A percentile compares a stretch with the other conserved stretches of the same genome.
phyloP scores from a whole-genome alignment of 805 yeast species.

The Yamadazyma philogaea region DNA sequence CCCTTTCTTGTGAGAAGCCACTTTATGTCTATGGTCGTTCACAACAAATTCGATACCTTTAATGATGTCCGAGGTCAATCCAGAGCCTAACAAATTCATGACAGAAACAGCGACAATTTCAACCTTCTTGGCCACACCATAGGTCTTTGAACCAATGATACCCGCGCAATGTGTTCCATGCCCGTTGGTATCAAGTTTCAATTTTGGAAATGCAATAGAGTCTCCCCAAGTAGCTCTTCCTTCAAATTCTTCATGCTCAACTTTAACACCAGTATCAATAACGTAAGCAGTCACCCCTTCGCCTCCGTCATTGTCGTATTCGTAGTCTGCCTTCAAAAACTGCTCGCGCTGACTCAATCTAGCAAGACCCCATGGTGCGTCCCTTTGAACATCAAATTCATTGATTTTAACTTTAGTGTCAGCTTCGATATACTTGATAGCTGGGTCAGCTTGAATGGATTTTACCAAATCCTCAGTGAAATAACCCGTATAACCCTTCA shows the following conservation, averaged over 20 bases:
- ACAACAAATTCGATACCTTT: constrained; percentile 42
- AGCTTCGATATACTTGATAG: constrained; percentile 37
- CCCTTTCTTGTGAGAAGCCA: constrained; percentile 31
- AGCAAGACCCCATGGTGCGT: constrained; percentile 42
- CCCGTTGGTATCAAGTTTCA: constrained; percentile 63
- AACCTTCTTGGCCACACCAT: constrained; percentile 74
- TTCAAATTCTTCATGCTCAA: constrained; percentile 59
- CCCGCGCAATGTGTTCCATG: constrained; percentile 97
- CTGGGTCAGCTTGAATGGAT: constrained; percentile 12
- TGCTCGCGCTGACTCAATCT: constrained; percentile 33
- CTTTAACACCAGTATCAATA: constrained; percentile 78
- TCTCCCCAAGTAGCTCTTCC: constrained; percentile 57
- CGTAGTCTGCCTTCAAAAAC: constrained; percentile 23
- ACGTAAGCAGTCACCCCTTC: constrained; percentile 67
- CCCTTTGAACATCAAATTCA: constrained; percentile 34
- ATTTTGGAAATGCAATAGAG: constrained; percentile 34
- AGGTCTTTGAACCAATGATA: constrained; percentile 70
- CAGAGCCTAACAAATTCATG: constrained; percentile 38
- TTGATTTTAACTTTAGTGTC: constrained; percentile 36
- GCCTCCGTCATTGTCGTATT: constrained; percentile 39
- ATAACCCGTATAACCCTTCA: constrained; percentile 81
- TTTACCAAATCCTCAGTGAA: constrained; percentile 38
- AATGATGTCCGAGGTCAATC: constrained; percentile 40
- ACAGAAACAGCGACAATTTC: constrained; percentile 41
- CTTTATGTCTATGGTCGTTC: constrained; percentile 30